These are phyloP conservation scores for Picea abies DNA, from an alignment of 83 land plant genomes.

Conservation along the genomic window DNA sequence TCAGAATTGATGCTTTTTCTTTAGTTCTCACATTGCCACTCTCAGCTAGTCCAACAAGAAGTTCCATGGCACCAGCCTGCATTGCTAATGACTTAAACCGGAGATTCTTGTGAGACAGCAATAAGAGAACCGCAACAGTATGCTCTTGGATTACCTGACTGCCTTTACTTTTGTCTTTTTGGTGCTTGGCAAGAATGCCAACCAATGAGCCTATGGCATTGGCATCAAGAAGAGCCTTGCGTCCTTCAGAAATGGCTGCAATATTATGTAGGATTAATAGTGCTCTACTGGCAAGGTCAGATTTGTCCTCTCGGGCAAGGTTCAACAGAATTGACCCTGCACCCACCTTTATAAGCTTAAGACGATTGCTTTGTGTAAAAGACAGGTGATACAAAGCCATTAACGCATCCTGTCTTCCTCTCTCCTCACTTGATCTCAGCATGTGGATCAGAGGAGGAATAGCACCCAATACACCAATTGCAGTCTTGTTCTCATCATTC, in stretches of 20 bases:
- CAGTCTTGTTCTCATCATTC: conserved; percentile 78
- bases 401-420: conserved; percentile 64
- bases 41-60: conserved; percentile 48
- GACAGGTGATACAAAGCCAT: conserved; percentile 74
- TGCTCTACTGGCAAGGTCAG: conserved; percentile 28
- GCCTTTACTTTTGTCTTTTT: conserved; percentile 18
- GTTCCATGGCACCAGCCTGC: conserved; percentile 61
- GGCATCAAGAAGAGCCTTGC: conserved; percentile 58
- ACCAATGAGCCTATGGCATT: conserved; percentile 57
- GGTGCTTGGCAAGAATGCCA: conserved; percentile 31
- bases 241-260: conserved; percentile 63
- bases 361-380: conserved; percentile 54
- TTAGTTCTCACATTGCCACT: conserved; percentile 60
- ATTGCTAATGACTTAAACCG: conserved; percentile 64
- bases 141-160: conserved; percentile 50
- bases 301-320: conserved; percentile 23
- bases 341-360: conserved; percentile 61
- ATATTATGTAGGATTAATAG: conserved; percentile 53
- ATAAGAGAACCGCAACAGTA: conserved; percentile 57
- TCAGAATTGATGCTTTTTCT: conserved; percentile 56
- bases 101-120: conserved; percentile 55
- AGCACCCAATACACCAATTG: conserved; percentile 77
- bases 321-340: conserved; percentile 48
- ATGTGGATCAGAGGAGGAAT: conserved; percentile 64
- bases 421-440: conserved; percentile 31